Evolutionary conservation across 176 grass and related monocot species (phyloP).

Genomic region (Eleusine indica): DNA sequence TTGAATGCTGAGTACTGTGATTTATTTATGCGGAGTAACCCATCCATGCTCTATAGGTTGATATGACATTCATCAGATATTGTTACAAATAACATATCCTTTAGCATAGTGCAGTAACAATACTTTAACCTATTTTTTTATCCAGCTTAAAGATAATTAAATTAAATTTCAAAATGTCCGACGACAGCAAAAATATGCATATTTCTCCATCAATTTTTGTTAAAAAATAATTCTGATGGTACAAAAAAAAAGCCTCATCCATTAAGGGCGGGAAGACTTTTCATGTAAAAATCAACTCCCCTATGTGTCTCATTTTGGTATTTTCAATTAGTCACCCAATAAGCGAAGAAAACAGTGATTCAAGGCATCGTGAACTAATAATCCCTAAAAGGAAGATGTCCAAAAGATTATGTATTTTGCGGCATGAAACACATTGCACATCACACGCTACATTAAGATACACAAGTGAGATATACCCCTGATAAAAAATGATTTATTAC

Average conservation of each 20-base stretch:
- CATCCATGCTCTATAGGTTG: not conserved
- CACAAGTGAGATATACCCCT: conserved; percentile 31
- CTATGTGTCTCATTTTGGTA: not conserved
- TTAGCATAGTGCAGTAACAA: not conserved
- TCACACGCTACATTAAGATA: conserved; percentile 30
- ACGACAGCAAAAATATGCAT: not conserved
- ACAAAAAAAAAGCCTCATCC: too few relatives aligned
- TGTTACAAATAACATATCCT: not conserved
- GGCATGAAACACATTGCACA: conserved; percentile 27
- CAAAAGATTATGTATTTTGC: not conserved
- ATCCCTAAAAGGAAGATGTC: not conserved
- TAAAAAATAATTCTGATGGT: not conserved
- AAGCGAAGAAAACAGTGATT: not conserved
- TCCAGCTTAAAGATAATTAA: not conserved
- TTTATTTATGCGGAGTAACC: not conserved
- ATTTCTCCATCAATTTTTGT: not conserved
- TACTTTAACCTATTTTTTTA: not conserved
- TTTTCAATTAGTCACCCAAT: not conserved
- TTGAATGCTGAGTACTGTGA: not conserved
- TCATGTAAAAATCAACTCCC: not conserved
- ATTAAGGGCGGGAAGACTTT: too few relatives aligned
- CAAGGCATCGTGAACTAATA: not conserved
- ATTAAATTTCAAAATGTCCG: not conserved
- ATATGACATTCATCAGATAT: not conserved
- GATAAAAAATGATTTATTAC: conserved; percentile 54